Conservation (phyloP, 1,139 yeast species). For the Hemisphaericaspora subhashii region DNA sequence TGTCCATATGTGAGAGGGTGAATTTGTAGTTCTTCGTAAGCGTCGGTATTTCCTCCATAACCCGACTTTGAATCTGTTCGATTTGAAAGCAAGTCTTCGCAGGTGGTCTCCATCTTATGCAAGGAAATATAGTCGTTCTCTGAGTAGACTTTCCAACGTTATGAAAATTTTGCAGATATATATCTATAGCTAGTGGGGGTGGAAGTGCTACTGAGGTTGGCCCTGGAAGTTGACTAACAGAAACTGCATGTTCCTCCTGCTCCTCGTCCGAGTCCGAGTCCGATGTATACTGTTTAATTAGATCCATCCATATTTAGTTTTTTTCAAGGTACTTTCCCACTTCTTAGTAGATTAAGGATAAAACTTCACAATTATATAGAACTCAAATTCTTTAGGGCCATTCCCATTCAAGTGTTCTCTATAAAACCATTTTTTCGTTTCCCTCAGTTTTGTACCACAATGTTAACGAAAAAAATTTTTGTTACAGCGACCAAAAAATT, state of each 20-base stretch:
- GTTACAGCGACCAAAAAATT: no score
- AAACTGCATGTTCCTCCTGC: neutral
- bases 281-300: constrained; percentile 13
- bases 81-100: constrained; percentile 2
- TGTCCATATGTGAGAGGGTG: constrained; percentile 8
- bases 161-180: constrained; percentile 14
- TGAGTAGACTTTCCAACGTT: constrained; percentile 1
- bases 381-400: no score
- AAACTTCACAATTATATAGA: no score
- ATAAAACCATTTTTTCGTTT: neutral
- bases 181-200: constrained; percentile 9
- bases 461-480: no score
- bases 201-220: constrained; percentile 1
- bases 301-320: constrained; percentile 12
- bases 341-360: no score
- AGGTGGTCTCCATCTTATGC: constrained; percentile 13
- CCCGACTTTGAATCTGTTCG: constrained; percentile 4
- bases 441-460: no score
- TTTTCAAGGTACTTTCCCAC: no score
- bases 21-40: constrained; percentile 10
- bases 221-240: neutral
- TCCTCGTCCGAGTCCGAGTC: constrained; percentile 10
- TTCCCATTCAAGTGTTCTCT: no score
- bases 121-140: constrained; percentile 6
- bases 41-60: constrained; percentile 5